phyloP scores from a whole-genome alignment of 441 rosid genomes.

The Iberis amara region DNA sequence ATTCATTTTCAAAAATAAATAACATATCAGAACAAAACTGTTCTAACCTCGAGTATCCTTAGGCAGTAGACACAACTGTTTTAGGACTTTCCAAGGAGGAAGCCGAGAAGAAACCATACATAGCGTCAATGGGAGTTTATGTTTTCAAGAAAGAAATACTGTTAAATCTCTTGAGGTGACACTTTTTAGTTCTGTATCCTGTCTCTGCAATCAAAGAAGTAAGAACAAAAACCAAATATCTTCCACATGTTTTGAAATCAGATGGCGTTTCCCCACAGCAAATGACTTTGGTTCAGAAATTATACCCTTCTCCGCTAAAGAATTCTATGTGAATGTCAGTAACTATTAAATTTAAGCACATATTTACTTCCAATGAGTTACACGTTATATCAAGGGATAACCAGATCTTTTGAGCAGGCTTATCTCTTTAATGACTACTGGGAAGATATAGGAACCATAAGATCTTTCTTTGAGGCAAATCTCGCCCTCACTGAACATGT shows the following conservation, averaged over 20 bases:
- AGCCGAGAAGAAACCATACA: conserved; percentile 83
- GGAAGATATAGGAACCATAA: conserved; percentile 94
- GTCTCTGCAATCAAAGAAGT: not conserved
- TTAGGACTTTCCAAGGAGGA: conserved; percentile 79
- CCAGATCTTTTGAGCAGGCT: conserved; percentile 47
- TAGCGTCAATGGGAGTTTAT: conserved; percentile 96
- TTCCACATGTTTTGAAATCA: conserved; percentile 29
- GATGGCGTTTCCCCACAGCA: conserved; percentile 98
- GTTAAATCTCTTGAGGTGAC: conserved; percentile 77
- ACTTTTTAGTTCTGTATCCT: conserved; percentile 2
- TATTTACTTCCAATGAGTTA: conserved; percentile 1
- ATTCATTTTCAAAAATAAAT: not conserved
- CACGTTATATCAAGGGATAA: not conserved
- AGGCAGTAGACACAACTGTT: conserved; percentile 86
- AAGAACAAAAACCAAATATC: not conserved
- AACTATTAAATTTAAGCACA: conserved; percentile 20
- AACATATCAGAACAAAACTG: not conserved
- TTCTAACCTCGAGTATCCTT: conserved; percentile 25
- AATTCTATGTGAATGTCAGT: conserved; percentile 57
- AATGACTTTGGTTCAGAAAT: conserved; percentile 78
- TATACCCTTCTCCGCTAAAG: conserved; percentile 85
- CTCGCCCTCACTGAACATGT: conserved; percentile 90
- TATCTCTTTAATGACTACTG: conserved; percentile 87
- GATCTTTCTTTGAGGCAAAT: conserved; percentile 89
- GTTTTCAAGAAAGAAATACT: conserved; percentile 90